Conservation (phyloP, 2,329 filamentous ascomycete species). For the Colletotrichum musae region DNA sequence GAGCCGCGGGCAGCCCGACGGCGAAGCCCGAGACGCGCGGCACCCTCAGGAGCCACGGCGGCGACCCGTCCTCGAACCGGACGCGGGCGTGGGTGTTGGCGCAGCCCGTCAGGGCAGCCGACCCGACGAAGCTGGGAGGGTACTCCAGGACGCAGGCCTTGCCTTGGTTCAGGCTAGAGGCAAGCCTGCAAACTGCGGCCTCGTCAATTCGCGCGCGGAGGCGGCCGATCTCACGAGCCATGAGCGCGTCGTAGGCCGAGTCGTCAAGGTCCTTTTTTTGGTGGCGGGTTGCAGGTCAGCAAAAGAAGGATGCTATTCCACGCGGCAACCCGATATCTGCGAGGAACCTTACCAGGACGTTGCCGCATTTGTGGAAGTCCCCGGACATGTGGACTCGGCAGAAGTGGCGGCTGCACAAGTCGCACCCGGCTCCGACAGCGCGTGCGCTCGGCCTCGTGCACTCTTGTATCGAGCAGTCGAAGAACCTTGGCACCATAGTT, state of each 20-base stretch:
- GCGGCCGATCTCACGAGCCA: slow-evolving; percentile 36
- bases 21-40: slow-evolving; percentile 44
- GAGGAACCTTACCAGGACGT: background rate
- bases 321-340: background rate
- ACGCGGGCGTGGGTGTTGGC: slow-evolving; percentile 47
- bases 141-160: slow-evolving; percentile 41
- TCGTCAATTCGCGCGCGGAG: slow-evolving; percentile 42
- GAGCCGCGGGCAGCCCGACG: slow-evolving; percentile 40
- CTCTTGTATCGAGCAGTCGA: background rate
- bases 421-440: too few species aligned
- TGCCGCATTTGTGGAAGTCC: slow-evolving; percentile 3
- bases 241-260: slow-evolving; percentile 14
- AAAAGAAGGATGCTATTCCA: background rate
- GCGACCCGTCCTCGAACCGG: slow-evolving; percentile 44
- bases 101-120: slow-evolving; percentile 44
- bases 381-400: background rate
- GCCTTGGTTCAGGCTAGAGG: slow-evolving; percentile 41
- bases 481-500: background rate
- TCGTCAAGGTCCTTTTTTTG: slow-evolving; percentile 13
- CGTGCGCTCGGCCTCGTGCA: background rate
- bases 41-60: slow-evolving; percentile 46
- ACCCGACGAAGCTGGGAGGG: slow-evolving; percentile 31
- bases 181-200: slow-evolving; percentile 42
- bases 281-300: background rate
- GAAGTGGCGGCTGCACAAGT: too few species aligned